phyloP scores from a whole-genome alignment of 2,329 filamentous ascomycete species.

The Beauveria sp. region DNA sequence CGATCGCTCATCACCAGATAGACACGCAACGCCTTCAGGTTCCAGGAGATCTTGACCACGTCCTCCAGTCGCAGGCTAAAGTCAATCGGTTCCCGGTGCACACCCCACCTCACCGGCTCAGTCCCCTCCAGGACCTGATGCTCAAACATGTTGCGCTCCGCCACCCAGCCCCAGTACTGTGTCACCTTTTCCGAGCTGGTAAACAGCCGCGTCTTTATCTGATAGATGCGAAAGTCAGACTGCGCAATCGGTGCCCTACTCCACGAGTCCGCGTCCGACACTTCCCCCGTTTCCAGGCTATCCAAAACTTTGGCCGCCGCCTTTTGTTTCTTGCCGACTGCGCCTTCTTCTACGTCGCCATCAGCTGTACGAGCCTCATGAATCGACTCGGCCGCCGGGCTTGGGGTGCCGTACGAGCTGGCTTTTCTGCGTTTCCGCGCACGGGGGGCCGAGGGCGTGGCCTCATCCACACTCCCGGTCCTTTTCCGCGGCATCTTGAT shows the following conservation, averaged over 20 bases:
- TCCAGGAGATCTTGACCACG: slow-evolving; percentile 38
- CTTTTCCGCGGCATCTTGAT: slow-evolving; percentile 26
- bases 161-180: slow-evolving; percentile 49
- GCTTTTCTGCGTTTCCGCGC: not conserved
- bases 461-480: slow-evolving; percentile 6
- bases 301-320: not conserved
- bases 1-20: slow-evolving; percentile 30
- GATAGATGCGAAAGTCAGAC: slow-evolving; percentile 44
- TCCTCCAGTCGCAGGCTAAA: slow-evolving; percentile 42
- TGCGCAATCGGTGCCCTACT: slow-evolving; percentile 35
- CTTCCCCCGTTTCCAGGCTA: not conserved
- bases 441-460: slow-evolving; percentile 11
- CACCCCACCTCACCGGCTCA: slow-evolving; percentile 37
- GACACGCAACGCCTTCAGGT: slow-evolving; percentile 33
- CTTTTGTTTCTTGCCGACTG: not conserved
- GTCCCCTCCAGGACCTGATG: slow-evolving; percentile 45
- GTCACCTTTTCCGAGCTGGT: slow-evolving; percentile 40
- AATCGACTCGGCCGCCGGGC: not conserved
- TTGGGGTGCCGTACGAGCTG: not conserved
- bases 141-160: slow-evolving; percentile 35
- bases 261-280: slow-evolving; percentile 43
- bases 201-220: slow-evolving; percentile 41
- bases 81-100: slow-evolving; percentile 42
- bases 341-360: not conserved
- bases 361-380: not conserved